Percentiles rank a stretch among this genome's conserved stretches.
Conservation (phyloP, 148 eudicot species). For the Chenopodium quinoa region DNA sequence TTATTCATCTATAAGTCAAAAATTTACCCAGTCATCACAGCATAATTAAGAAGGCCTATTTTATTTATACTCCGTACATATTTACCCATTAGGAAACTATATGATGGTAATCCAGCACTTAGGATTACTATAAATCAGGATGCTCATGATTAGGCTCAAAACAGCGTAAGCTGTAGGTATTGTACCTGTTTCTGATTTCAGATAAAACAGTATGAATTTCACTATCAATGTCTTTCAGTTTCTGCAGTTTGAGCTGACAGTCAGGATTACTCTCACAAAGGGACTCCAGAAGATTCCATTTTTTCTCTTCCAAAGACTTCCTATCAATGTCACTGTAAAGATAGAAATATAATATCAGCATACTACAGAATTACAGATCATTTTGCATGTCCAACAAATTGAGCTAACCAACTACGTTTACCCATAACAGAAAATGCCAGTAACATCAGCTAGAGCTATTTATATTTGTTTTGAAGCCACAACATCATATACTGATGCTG, state of each 20-base stretch:
- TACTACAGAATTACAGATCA: neutral
- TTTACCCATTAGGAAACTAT: neutral
- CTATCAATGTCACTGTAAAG: constrained; percentile 11
- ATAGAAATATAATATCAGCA: neutral
- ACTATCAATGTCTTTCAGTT: constrained; percentile 42
- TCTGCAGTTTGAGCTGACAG: constrained; percentile 39
- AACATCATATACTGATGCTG: neutral
- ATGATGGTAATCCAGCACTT: neutral
- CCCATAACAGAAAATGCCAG: neutral
- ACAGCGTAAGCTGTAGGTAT: neutral
- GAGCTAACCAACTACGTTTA: neutral
- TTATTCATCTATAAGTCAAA: neutral
- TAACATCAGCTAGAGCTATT: neutral
- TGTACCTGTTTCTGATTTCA: constrained; percentile 52
- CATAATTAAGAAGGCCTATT: neutral
- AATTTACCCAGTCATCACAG: neutral
- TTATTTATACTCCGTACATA: neutral
- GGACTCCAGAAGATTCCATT: constrained; percentile 43
- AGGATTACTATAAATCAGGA: neutral
- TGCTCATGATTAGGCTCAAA: neutral
- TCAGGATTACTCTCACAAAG: constrained; percentile 31
- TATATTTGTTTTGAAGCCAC: neutral
- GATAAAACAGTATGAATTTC: constrained; percentile 44
- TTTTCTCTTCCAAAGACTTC: constrained; percentile 41
- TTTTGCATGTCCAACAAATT: neutral